Evolutionary conservation across 768 basidiomycete species (phyloP).

Genomic region (Hericium erinaceus): DNA sequence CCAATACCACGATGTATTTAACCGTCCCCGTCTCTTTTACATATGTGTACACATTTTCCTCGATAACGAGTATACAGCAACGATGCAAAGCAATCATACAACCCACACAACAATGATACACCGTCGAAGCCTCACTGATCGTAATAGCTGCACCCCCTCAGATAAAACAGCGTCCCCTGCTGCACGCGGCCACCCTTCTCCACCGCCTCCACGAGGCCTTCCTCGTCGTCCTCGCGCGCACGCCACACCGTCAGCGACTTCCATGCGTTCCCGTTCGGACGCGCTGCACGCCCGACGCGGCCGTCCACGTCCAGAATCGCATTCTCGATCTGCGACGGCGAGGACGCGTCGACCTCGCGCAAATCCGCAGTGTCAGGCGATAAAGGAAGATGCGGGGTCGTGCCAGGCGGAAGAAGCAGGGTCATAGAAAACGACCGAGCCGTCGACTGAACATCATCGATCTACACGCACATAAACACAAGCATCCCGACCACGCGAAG

Average conservation of each 20-base stretch:
- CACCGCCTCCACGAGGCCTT: constrained; percentile 11
- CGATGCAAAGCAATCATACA: no score
- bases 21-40: no score
- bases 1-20: no score
- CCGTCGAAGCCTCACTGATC: constrained; percentile 7
- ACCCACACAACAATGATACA: not conserved
- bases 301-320: constrained; percentile 43
- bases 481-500: not conserved
- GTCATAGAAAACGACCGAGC: constrained; percentile 27
- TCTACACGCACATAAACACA: constrained; percentile 21
- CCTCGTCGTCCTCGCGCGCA: constrained; percentile 28
- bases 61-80: no score
- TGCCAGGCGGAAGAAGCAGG: constrained; percentile 27
- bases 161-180: constrained; percentile 41
- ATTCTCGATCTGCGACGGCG: constrained; percentile 42
- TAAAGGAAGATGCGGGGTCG: constrained; percentile 13
- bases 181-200: constrained; percentile 34
- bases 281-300: constrained; percentile 30
- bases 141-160: constrained; percentile 32
- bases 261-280: constrained; percentile 48
- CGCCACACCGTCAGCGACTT: constrained; percentile 49
- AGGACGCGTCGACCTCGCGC: constrained; percentile 28
- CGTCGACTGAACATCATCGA: constrained; percentile 35
- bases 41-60: no score
- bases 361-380: constrained; percentile 19